Conservation (phyloP, 108 stramenopile genomes). For the Hondaea fermentalgiana region DNA sequence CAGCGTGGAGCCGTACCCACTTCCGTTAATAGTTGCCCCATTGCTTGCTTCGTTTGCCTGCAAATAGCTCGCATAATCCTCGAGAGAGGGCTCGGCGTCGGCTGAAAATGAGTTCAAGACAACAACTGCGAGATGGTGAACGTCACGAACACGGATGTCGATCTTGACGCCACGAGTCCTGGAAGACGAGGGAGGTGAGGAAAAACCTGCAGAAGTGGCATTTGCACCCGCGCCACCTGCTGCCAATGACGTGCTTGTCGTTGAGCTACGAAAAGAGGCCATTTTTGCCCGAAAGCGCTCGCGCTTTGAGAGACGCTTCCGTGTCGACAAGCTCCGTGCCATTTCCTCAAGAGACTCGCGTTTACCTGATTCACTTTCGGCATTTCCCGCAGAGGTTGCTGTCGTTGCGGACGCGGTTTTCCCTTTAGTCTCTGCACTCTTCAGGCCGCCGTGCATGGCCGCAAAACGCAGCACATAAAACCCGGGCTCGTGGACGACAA, state of each 20-base stretch:
- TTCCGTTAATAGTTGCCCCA: too few species aligned
- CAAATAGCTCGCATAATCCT: background rate
- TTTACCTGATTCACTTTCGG: too few species aligned
- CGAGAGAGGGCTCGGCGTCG: background rate
- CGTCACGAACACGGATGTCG: background rate
- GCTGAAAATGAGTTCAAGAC: background rate
- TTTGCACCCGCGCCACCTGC: too few species aligned
- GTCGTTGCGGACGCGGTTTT: too few species aligned
- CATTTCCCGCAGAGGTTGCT: too few species aligned
- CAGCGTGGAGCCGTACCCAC: too few species aligned
- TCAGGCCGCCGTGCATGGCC: background rate
- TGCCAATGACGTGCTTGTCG: background rate
- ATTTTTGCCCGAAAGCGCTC: background rate
- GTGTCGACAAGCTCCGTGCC: background rate
- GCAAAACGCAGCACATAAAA: background rate
- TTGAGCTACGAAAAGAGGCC: background rate
- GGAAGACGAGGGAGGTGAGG: too few species aligned
- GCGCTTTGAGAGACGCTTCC: background rate
- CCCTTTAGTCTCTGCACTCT: background rate
- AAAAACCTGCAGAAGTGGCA: too few species aligned
- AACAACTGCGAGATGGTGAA: background rate
- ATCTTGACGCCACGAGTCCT: background rate
- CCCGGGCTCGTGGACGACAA: background rate
- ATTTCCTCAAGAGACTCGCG: background rate
- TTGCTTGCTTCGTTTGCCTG: background rate